Evolutionary conservation across 148 eudicot genomes (phyloP).

Genomic region (Rhododendron ovatum): DNA sequence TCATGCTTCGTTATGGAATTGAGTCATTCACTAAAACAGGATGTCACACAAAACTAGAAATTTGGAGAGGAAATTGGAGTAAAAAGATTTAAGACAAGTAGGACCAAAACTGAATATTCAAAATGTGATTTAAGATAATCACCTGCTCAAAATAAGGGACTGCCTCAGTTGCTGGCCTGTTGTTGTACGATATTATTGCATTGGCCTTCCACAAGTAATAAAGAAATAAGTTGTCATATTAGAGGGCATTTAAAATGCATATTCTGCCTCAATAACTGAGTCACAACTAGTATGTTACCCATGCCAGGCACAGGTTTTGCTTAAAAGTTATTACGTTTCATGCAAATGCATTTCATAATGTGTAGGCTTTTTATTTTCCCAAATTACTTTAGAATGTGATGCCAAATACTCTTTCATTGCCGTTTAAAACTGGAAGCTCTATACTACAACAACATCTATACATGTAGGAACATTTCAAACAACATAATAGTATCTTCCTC

Average conservation of each 20-base stretch:
- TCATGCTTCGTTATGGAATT: background rate
- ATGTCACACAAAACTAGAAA: background rate
- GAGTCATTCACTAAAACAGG: background rate
- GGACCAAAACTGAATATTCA: background rate
- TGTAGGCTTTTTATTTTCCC: background rate
- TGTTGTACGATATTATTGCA: constrained; percentile 92
- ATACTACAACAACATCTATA: too few species aligned
- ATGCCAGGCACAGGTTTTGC: background rate
- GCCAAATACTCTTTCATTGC: background rate
- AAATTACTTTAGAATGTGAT: background rate
- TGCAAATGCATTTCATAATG: background rate
- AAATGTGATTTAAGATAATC: constrained; percentile 10
- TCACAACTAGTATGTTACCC: background rate
- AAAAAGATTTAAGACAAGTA: background rate
- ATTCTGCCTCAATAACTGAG: background rate
- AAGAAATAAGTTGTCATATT: constrained; percentile 26
- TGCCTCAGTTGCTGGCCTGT: constrained; percentile 96
- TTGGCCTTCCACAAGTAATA: constrained; percentile 69
- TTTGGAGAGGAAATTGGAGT: background rate
- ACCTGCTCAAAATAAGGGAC: constrained; percentile 99
- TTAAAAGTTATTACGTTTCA: background rate
- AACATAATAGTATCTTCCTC: too few species aligned
- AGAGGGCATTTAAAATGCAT: background rate
- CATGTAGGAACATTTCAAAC: too few species aligned
- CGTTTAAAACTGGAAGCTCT: background rate